These are phyloP conservation scores for Lizonia empirigonia DNA, from an alignment of 2,329 filamentous ascomycete genomes.

Conservation along the genomic window DNA sequence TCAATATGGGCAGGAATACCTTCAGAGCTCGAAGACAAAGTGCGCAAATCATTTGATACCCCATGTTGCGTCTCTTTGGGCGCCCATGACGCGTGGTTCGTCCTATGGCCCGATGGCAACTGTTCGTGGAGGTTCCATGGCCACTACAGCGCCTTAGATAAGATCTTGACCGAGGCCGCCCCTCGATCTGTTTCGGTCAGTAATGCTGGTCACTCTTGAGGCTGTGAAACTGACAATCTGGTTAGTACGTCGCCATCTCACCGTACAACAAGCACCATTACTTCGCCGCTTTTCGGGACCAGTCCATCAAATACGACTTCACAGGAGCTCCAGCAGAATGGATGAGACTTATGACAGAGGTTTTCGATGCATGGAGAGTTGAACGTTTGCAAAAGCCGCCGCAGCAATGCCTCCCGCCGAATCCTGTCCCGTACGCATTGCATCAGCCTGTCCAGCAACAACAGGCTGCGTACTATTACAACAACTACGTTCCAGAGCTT, in stretches of 20 bases:
- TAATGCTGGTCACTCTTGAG: not conserved
- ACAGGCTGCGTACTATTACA: slow-evolving; percentile 16
- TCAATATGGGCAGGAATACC: slow-evolving; percentile 45
- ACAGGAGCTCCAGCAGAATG: slow-evolving; percentile 39
- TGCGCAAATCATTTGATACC: slow-evolving; percentile 42
- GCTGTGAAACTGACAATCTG: not conserved
- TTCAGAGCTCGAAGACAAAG: slow-evolving; percentile 39
- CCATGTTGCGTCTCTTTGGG: slow-evolving; percentile 40
- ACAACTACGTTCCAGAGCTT: slow-evolving; percentile 3
- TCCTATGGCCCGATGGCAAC: slow-evolving; percentile 40
- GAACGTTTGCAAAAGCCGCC: slow-evolving; percentile 31
- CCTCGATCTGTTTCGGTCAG: slow-evolving; percentile 39
- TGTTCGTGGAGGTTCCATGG: slow-evolving; percentile 43
- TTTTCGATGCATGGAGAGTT: slow-evolving; percentile 38
- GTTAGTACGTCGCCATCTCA: slow-evolving; percentile 43
- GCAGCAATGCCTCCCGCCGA: slow-evolving; percentile 7
- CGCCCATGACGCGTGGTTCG: slow-evolving; percentile 41
- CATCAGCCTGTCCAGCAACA: slow-evolving; percentile 14
- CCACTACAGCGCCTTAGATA: slow-evolving; percentile 35
- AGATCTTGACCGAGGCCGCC: slow-evolving; percentile 34
- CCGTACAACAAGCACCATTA: slow-evolving; percentile 43
- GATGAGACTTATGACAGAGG: slow-evolving; percentile 43
- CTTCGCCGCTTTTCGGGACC: slow-evolving; percentile 41
- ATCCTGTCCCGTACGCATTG: slow-evolving; percentile 8
- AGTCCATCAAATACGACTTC: slow-evolving; percentile 44